Evolutionary conservation across 305 asterid species (phyloP).

Genomic region (Fraxinus albicans): DNA sequence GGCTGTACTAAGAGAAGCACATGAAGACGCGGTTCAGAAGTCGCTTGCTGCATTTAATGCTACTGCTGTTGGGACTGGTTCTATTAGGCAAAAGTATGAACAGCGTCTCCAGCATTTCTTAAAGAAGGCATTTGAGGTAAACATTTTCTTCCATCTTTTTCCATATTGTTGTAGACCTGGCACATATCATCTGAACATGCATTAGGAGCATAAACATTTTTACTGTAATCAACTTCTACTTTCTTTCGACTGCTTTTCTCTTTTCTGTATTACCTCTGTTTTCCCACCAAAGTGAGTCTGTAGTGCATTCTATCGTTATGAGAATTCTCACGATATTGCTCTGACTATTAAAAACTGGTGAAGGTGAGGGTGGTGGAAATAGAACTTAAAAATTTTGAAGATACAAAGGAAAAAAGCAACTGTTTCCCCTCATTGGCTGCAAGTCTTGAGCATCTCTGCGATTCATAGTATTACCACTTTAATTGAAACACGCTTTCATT

Average conservation of each 20-base stretch:
- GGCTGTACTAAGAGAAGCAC: slow-evolving; percentile 88
- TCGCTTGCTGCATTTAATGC: slow-evolving; percentile 68
- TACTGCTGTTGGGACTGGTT: slow-evolving; percentile 90
- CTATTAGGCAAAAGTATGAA: slow-evolving; percentile 78
- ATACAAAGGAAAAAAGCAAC: neutral
- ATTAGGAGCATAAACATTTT: neutral
- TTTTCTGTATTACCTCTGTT: neutral
- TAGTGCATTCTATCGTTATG: neutral
- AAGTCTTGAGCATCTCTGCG: neutral
- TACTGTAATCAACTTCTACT: neutral
- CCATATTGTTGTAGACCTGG: neutral
- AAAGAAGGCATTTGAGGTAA: slow-evolving; percentile 91
- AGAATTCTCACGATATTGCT: neutral
- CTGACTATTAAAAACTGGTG: neutral
- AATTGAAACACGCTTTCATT: neutral
- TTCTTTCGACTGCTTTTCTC: neutral
- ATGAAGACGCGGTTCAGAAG: slow-evolving; percentile 82
- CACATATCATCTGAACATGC: neutral
- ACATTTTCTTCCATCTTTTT: slow-evolving; percentile 13
- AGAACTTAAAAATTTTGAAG: neutral
- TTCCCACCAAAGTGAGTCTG: neutral
- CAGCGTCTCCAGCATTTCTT: slow-evolving; percentile 72
- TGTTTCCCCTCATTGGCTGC: neutral
- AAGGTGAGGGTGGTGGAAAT: neutral
- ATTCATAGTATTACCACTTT: neutral